Base-by-base conservation (phyloP, 2,329 filamentous ascomycete species). In the Colletotrichum chlorophyti region DNA sequence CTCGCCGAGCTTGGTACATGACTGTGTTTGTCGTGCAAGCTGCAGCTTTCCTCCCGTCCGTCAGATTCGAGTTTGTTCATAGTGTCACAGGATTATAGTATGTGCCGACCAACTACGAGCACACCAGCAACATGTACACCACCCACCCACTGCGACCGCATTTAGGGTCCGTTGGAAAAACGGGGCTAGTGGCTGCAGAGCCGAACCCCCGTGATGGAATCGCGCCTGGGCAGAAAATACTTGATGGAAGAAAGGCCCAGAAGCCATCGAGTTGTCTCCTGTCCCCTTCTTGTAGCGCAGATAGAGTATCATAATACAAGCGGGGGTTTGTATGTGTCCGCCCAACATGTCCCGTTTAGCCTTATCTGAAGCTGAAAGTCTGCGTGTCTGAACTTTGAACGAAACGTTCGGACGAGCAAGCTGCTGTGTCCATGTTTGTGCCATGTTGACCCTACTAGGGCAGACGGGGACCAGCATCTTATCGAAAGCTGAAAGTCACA, bases 181-280 rank as follows among this genome's bases (percentile, higher is more conserved):
- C n/a, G n/a, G n/a, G n/a, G n/a, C n/a, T n/a, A n/a, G n/a, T n/a
- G n/a, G 31, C 14, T 43, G 53, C 53, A 37, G 53, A 46, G 19
- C 45, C 23, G 29, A 35, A 50, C 34, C 32, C 26, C 45, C 52
- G 21, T 19, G 15, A 46, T 34, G 53, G 27, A n/a, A n/a, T 32
- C 15, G 19, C 27, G 11, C n/a, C 3, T 29, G 17, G 38, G 37
- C 21, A 19, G 19, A 24, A 41, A 27, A 35, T 32, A 42, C n/a
- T n/a, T n/a, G n/a, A n/a, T n/a, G 32, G 21, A 24, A 21, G 32
- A n/a, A n/a, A n/a, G n/a, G n/a, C n/a, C 46, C n/a, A 41, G 43
- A 26, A 32, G 10, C 43, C 31, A 24, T 35, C 31, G 15, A 32
- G 14, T 14, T 10, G 26, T n/a, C 19, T 15, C 45, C n/a, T 35